Base-by-base conservation (phyloP, 2,329 filamentous ascomycete species). In the Coleophoma crateriformis region DNA sequence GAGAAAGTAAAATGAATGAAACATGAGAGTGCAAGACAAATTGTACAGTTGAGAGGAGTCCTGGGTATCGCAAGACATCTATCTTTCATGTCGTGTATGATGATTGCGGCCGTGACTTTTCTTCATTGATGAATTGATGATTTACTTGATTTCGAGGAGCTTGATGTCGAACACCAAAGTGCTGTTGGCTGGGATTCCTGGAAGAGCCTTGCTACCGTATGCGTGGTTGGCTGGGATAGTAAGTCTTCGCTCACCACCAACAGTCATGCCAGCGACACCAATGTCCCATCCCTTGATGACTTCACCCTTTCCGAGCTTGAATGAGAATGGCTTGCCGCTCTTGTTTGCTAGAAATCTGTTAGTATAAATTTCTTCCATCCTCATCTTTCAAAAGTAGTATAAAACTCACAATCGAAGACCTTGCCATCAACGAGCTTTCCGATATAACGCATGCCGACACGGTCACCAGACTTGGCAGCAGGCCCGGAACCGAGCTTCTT, bases 261-360 rank as follows among this genome's bases (percentile, higher is more conserved):
- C 85, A 60, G 85, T 77, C 90, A 99, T 96, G 71, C 95, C 95
- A 60, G 81, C 78, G 61, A 99, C 77, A 72, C 94, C 94, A 58
- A 97, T 82, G 69, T 99, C 95, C 95, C 94, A 97, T 60, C 94
- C 94, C 81, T 95, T 94, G 77, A 99, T 99, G 64, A 99, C 95
- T 71, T 97, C 89, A 54, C 91, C 91, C 67, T 85, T 83, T 61
- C 94, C 95, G 54, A 95, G 84, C 78, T 92, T 95, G 83, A 97
- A 97, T 59, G 80, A 81, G 76, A 99, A 99, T 51, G 95, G 92
- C 77, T 95, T 91, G 64, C 94, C 94, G 77, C 95, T 96, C 81
- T 97, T 99, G 81, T 99, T 97, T 71, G 90, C 89, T 91, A 62
- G 40, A 57, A 4, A 19, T 34, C 39, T 54, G 19, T 51, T 52